Percentiles rank a stretch among this genome's conserved stretches.
Evolutionary conservation across 805 yeast genomes (phyloP).

Genomic region (Candida caryicola): DNA sequence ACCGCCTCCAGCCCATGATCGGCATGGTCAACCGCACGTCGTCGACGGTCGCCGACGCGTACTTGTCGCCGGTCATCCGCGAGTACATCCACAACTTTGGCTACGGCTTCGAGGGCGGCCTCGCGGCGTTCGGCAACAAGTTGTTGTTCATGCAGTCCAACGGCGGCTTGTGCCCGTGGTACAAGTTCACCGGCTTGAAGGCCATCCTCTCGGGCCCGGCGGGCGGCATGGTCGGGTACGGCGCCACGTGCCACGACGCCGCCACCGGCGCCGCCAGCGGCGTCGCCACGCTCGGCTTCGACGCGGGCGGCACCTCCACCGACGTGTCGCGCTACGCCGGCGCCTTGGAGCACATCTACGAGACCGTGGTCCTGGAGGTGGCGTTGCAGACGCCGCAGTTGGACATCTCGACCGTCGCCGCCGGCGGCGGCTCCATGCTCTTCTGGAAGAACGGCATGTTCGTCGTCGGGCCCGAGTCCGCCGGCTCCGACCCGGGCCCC

Average conservation of each 20-base stretch:
- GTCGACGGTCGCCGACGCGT: slow-evolving; percentile 45
- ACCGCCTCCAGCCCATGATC: slow-evolving; percentile 43
- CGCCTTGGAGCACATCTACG: slow-evolving; percentile 39
- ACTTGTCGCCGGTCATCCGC: slow-evolving; percentile 38
- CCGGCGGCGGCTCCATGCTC: slow-evolving; percentile 44
- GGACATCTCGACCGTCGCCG: slow-evolving; percentile 46
- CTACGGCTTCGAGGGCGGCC: slow-evolving; percentile 41
- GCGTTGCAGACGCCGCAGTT: slow-evolving; percentile 45
- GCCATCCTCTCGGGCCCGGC: slow-evolving; percentile 96
- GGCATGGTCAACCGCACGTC: slow-evolving; percentile 41
- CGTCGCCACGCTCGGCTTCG: slow-evolving; percentile 39
- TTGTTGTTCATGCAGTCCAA: slow-evolving; percentile 94
- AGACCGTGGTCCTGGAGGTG: slow-evolving; percentile 45
- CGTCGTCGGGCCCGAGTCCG: slow-evolving; percentile 41
- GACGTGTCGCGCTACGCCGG: slow-evolving; percentile 45
- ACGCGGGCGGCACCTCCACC: slow-evolving; percentile 48
- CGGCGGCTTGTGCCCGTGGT: slow-evolving; percentile 88
- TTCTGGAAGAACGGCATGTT: slow-evolving; percentile 39
- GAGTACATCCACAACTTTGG: slow-evolving; percentile 36
- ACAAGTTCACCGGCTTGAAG: slow-evolving; percentile 77
- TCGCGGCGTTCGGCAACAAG: slow-evolving; percentile 43
- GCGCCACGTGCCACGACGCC: slow-evolving; percentile 68
- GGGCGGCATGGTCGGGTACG: slow-evolving; percentile 94
- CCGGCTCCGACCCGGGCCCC: slow-evolving; percentile 41
- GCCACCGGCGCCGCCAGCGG: slow-evolving; percentile 1